Percentiles rank a stretch among this genome's conserved stretches.
These are phyloP conservation scores for Neoboletus brunneissimus DNA, from an alignment of 768 basidiomycete genomes.

Conservation along the genomic window DNA sequence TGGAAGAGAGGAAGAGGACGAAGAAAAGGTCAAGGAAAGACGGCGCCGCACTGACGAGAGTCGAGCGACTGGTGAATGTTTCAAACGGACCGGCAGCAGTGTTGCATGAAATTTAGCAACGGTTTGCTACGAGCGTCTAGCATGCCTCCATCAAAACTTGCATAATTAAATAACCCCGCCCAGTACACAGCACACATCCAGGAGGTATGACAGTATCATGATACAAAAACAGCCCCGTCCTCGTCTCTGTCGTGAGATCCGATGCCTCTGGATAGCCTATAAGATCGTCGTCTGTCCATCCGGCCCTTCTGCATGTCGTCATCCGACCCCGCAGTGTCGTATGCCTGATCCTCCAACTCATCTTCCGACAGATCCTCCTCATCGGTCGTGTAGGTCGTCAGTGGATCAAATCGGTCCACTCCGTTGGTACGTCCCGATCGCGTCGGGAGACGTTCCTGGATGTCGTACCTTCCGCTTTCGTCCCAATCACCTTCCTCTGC, in stretches of 20 bases:
- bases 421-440: constrained; percentile 45
- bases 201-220: neutral
- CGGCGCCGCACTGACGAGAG: neutral
- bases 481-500: constrained; percentile 33
- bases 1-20: neutral
- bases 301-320: constrained; percentile 17
- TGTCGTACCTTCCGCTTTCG: constrained; percentile 59
- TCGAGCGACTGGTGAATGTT: neutral
- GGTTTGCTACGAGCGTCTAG: neutral
- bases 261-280: constrained; percentile 57
- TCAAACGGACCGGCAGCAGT: constrained; percentile 1
- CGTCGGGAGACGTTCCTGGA: constrained; percentile 45
- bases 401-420: constrained; percentile 30
- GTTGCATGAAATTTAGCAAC: constrained; percentile 6
- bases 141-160: neutral
- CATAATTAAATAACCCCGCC: constrained; percentile 4
- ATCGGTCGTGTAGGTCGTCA: constrained; percentile 52
- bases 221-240: neutral
- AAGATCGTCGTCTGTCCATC: constrained; percentile 38
- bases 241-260: constrained; percentile 28
- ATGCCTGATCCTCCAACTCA: constrained; percentile 28
- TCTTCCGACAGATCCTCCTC: constrained; percentile 37
- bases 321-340: constrained; percentile 23
- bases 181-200: neutral
- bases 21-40: constrained; percentile 1